Evolutionary conservation across 176 grass and related monocot species (phyloP).

Genomic region (Dactylis glomerata): DNA sequence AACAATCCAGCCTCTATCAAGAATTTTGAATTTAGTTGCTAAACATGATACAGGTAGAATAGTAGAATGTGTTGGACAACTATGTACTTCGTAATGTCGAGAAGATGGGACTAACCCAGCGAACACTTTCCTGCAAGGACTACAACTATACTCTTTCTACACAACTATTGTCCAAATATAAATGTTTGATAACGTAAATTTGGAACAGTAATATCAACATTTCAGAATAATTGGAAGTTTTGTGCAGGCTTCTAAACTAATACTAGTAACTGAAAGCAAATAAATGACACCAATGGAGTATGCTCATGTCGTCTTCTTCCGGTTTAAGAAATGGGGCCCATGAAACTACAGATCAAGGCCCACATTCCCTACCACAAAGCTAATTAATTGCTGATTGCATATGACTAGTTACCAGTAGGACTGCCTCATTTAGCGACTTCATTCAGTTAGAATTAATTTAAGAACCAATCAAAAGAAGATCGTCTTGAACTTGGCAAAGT

Average conservation of each 20-base stretch:
- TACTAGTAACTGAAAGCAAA: not conserved
- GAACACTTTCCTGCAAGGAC: not conserved
- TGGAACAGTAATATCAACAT: not conserved
- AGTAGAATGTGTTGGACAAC: slow-evolving; percentile 1
- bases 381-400: slow-evolving; percentile 10
- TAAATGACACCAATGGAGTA: not conserved
- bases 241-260: not conserved
- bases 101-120: slow-evolving; percentile 11
- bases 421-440: not conserved
- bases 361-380: not conserved
- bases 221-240: not conserved
- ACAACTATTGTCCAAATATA: not conserved
- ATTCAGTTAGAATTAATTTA: slow-evolving; percentile 9
- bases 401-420: slow-evolving; percentile 15
- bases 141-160: not conserved
- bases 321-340: slow-evolving; percentile 22
- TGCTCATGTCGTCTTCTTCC: slow-evolving; percentile 3
- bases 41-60: slow-evolving; percentile 17
- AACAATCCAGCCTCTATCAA: not conserved
- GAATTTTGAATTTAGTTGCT: not conserved
- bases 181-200: not conserved
- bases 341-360: slow-evolving; percentile 20
- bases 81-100: not conserved
- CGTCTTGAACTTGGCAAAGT: slow-evolving; percentile 1
- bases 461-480: not conserved